Percentiles rank a stretch among this genome's conserved stretches.
Conservation (phyloP, 176 grass and related monocot genomes). For the Metroxylon sagu region DNA sequence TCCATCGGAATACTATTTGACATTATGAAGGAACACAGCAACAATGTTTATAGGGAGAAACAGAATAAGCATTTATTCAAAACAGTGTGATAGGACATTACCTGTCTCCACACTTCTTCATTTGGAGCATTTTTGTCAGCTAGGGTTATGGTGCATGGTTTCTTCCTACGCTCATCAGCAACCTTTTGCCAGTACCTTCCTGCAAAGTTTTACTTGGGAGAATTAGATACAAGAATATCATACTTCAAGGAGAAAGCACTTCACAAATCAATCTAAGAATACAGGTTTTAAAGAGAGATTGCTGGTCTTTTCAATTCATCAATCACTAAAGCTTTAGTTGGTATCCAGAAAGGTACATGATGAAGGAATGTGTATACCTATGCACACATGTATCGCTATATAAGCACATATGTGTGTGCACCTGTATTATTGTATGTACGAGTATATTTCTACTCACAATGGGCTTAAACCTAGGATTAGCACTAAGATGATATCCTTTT, state of each 20-base stretch:
- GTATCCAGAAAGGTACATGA: too few species aligned
- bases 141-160: conserved; percentile 81
- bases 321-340: not conserved
- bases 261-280: not conserved
- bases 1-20: conserved; percentile 16
- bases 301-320: not conserved
- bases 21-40: not conserved
- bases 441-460: too few species aligned
- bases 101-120: conserved; percentile 96
- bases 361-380: not conserved
- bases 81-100: conserved; percentile 19
- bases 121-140: conserved; percentile 99
- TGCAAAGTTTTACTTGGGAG: conserved; percentile 26
- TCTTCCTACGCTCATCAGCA: conserved; percentile 79
- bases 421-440: too few species aligned
- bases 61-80: not conserved
- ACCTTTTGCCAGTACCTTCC: conserved; percentile 91
- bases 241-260: conserved; percentile 8
- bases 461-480: too few species aligned
- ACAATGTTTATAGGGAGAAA: not conserved
- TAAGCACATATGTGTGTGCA: too few species aligned
- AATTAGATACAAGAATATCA: conserved; percentile 4
- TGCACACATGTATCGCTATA: not conserved
- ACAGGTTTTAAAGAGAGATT: not conserved
- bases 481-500: not conserved